Base-by-base conservation (phyloP, 1,284 basidiomycete genomes). In the Laetiporus sulphureus region DNA sequence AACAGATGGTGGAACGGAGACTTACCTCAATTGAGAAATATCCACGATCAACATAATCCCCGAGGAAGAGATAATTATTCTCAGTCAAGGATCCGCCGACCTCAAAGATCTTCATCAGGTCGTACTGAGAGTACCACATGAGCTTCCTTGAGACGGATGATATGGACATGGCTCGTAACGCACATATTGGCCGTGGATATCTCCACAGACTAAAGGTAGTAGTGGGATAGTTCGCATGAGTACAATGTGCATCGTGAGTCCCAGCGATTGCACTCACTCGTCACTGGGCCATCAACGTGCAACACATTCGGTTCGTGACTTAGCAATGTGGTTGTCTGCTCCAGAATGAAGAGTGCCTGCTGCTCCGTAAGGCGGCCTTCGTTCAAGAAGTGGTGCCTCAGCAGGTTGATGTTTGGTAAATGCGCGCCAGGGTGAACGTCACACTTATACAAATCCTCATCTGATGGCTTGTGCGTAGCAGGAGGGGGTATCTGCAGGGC, bases 141-240 rank as follows among this genome's bases (percentile, higher is more conserved):
- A 33, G 12, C 25, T 15, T 21, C 16, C 12, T 32, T 23, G n/a
- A 35, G 21, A 22, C 25, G 23, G 13, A 24, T 13, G 32, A 22
- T 20, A 32, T 21, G 48, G 24, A n/a, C 16, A 24, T 13, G 21
- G 38, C 12, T 15, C 15, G n/a, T n/a, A n/a, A 67, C 89, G 66
- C 66, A 95, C 91, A 67, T 94, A 99, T 86, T 99, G 95, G 7
- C 95, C 95, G 62, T 99, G 95, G 41, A 98, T 94, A 68, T 99
- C 95, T 38, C 94, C 94, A 58, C 91, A 94, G 49, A 97, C 92
- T 93, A 22, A 41, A 23, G 38, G 37, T 34, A 45, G 44, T 24
- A 27, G 22, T 31, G 31, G 35, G 25, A 5, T 16, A 24, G 18
- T 20, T 12, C 15, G 18, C n/a, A 52, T 20, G 10, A 23, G 39